Evolutionary conservation across 2,329 filamentous ascomycete species (phyloP), one percentile per base, ranked within the genome.

Genomic region (Talaromyces pinophilus): DNA sequence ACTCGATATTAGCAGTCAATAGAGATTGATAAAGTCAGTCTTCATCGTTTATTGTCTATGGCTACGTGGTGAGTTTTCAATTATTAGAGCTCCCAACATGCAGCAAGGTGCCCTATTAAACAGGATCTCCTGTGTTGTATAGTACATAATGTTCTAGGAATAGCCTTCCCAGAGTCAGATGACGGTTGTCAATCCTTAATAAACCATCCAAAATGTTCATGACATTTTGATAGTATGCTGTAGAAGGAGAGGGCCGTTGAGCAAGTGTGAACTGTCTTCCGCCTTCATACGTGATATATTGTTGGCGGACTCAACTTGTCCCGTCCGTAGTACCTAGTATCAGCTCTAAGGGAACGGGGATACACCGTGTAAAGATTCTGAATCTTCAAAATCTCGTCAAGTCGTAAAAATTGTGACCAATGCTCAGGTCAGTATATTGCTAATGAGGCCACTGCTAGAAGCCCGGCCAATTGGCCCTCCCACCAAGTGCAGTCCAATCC

Each of bases 401-500:
- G 2, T 38, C 35, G 35, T 38, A 4, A 4, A 38, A 33, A 13
- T 15, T 11, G 35, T 38, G 13, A 15, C 35, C 15, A 38, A 15
- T 38, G 35, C 33, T 35, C 33, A 38, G 13, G 35, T 38, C 35
- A 15, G 15, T 38, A 38, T 38, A 11, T 2, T 38, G 13, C 2
- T 3, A 15, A 19, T 19, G 17, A 11, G 17, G 30, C 30, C 30
- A 57, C n/a, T 57, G 19, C 46, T 25, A 59, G 28, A 64, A 64
- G 15, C 40, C 62, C 30, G 52, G 50, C 62, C 62, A 64, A 8
- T 33, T 55, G 33, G 62, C 40, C 33, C 52, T 25, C 42, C 62
- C 62, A 33, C 54, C 40, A n/a, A 64, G 50, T n/a, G 54, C 62
- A 28, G 62, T 48, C 62, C 62, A 64, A 57, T 64, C 52, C 19